phyloP scores from a whole-genome alignment of 306 rosid species.

The Astragalus glycyphyllos region DNA sequence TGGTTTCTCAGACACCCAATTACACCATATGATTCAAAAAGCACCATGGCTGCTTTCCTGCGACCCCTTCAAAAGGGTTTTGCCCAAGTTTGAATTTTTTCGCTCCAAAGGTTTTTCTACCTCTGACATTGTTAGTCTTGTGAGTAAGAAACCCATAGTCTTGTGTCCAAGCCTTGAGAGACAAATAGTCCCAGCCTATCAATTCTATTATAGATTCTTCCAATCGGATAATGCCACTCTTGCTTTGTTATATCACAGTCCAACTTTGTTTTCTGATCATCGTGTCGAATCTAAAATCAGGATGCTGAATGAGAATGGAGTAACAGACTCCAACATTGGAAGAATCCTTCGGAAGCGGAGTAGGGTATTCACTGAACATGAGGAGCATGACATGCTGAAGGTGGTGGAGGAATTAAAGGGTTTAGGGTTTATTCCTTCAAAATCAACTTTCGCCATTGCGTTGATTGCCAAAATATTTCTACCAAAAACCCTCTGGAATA shows the following conservation, averaged over 20 bases:
- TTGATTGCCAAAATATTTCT: conserved; percentile 17
- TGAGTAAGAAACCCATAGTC: background rate
- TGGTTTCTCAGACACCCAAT: background rate
- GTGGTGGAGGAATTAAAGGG: conserved; percentile 45
- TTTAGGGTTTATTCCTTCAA: conserved; percentile 53
- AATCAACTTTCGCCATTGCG: conserved; percentile 29
- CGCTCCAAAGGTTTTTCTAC: conserved; percentile 42
- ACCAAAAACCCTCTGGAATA: conserved; percentile 43
- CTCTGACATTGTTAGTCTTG: conserved; percentile 21
- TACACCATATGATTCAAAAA: background rate
- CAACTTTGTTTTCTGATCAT: background rate
- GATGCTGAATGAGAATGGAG: conserved; percentile 26
- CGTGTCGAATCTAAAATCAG: background rate
- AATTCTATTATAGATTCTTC: background rate
- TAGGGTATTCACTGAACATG: background rate
- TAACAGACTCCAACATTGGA: background rate
- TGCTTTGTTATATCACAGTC: background rate
- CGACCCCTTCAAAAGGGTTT: background rate
- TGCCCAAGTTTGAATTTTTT: background rate
- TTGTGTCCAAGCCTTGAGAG: background rate
- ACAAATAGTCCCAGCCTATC: conserved; percentile 23
- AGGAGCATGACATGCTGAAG: conserved; percentile 4
- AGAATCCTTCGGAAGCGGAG: background rate
- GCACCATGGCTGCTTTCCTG: background rate
- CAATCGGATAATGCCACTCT: background rate